phyloP scores from a whole-genome alignment of 23 red algal species.

The Gracilaria domingensis region DNA sequence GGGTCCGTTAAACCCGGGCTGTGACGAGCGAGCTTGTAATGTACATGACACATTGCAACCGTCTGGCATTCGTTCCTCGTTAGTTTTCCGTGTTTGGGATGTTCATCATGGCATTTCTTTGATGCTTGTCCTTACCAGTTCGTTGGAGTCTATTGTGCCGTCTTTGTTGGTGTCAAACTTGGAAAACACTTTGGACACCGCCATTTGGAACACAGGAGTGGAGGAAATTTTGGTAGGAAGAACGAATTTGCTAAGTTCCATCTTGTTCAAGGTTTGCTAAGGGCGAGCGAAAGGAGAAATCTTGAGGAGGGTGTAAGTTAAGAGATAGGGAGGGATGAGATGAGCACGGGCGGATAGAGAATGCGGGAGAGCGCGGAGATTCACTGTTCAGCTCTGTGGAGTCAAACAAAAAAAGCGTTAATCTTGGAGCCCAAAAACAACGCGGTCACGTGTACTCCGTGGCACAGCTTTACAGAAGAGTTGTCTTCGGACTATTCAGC shows the following conservation, averaged over 20 bases:
- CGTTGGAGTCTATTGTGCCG: conserved; percentile 19
- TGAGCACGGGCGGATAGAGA: too few relatives aligned
- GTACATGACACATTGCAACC: conserved; percentile 55
- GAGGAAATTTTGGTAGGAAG: background rate
- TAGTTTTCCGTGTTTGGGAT: background rate
- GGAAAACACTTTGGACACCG: conserved; percentile 25
- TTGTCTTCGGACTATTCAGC: too few relatives aligned
- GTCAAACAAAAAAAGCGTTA: background rate
- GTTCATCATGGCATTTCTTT: too few relatives aligned
- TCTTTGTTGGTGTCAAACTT: conserved; percentile 39
- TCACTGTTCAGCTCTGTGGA: background rate
- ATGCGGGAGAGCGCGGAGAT: background rate
- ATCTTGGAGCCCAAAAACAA: background rate
- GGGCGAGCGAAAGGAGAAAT: background rate
- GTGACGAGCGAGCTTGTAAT: conserved; percentile 25
- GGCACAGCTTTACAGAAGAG: too few relatives aligned
- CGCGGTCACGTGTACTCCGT: background rate
- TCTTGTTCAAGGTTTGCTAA: background rate
- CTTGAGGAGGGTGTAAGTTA: background rate
- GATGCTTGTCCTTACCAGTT: conserved; percentile 30
- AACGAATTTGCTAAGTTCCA: background rate
- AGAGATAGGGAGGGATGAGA: background rate
- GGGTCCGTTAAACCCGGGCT: conserved; percentile 35
- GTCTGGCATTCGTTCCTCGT: background rate
- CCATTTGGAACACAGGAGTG: conserved; percentile 15